Conservation (phyloP, 129 eudicot species). For the Apium graveolens region DNA sequence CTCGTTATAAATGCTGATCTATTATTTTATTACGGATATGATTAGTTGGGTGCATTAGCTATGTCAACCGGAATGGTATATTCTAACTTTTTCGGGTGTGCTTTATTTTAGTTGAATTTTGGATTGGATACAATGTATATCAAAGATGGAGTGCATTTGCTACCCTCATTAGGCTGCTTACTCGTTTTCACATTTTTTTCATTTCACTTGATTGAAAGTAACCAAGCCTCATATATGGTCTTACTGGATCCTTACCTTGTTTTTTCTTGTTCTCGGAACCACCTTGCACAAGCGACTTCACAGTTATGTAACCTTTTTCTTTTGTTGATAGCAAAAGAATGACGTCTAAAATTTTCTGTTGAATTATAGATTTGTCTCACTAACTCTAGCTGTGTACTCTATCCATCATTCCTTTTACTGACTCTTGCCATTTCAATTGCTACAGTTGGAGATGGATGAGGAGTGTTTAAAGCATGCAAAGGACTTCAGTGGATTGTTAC, state of each 20-base stretch:
- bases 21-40: too few relatives aligned
- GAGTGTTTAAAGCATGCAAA: conserved; percentile 78
- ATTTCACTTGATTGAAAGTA: not conserved
- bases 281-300: not conserved
- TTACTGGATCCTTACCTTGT: not conserved
- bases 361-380: not conserved
- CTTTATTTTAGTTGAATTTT: not conserved
- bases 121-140: not conserved
- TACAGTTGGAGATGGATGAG: conserved; percentile 87
- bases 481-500: conserved; percentile 82
- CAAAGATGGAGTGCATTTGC: not conserved
- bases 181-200: not conserved
- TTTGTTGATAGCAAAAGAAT: not conserved
- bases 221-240: not conserved
- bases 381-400: not conserved
- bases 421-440: not conserved
- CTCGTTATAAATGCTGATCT: too few relatives aligned
- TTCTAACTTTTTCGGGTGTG: conserved; percentile 2
- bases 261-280: not conserved
- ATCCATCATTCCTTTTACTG: not conserved
- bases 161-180: not conserved
- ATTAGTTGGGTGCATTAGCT: conserved; percentile 89
- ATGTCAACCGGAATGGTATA: conserved; percentile 85
- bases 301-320: not conserved
- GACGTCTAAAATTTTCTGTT: not conserved